Evolutionary conservation across 306 rosid species (phyloP), one percentile per base, ranked within the genome.

Genomic region (Rosa lucieae): DNA sequence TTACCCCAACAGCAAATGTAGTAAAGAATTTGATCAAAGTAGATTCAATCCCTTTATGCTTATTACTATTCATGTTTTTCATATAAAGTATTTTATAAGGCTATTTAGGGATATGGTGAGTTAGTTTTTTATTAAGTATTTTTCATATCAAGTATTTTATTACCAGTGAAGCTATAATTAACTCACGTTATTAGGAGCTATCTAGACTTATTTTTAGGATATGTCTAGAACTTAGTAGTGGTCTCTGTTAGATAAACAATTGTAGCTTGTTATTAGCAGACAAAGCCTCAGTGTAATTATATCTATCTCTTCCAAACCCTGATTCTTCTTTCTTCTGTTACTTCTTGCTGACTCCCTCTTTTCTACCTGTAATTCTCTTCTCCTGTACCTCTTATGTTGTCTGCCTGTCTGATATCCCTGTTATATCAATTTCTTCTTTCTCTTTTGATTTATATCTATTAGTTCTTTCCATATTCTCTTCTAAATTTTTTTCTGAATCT

Each of bases 1-100:
- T 72, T 43, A 77, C 49, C 66, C 73, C 78, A 69, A 51, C 73
- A 81, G 35, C 39, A 48, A 62, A 39, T 40, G 5, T 17, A 67
- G 48, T 39, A 18, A 10, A 39, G 10, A 67, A 18, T 67, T 7
- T 17, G 71, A 67, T 39, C 47, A 67, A 39, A 39, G 46, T 65
- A 15, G 10, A 37, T 23, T 35, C 11, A 39, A 29, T 62, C 20
- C 42, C 20, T 20, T 37, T 7, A 17, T 37, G 71, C 71, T 15
- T 39, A 37, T 39, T 67, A 8, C 18, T 17, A 37, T 67, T 17
- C 48, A 17, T 7, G 71, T 20, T 39, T 58, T 6, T 18, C 47
- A 32, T 15, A 15, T 18, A 7, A 67, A 29, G 47, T 32, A 67
- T 40, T 13, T 32, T 15, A 11, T 63, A 63, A 14, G 40, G 66